These are phyloP conservation scores for Aspergillus brasiliensis DNA, from an alignment of 2,329 filamentous ascomycete genomes.

Conservation along the genomic window DNA sequence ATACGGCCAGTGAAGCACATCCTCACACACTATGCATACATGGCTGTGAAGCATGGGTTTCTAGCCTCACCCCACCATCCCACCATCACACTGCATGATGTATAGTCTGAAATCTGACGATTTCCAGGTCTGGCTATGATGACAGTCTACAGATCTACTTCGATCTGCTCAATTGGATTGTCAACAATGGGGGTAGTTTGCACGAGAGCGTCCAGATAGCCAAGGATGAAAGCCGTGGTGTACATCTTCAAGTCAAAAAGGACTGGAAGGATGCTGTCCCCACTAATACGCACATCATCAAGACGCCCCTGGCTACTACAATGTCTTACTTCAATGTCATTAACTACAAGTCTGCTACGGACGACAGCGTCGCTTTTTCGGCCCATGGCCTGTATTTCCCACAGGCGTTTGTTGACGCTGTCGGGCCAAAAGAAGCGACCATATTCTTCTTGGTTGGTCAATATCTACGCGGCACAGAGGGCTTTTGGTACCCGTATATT, in stretches of 20 bases:
- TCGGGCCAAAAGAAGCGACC: constrained; percentile 62
- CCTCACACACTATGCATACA: not conserved
- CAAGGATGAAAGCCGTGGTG: constrained; percentile 36
- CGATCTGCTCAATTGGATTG: constrained; percentile 37
- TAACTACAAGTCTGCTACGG: constrained; percentile 19
- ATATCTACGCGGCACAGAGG: constrained; percentile 59
- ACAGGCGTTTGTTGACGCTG: constrained; percentile 50
- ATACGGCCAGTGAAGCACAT: not conserved
- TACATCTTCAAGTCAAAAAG: constrained; percentile 38
- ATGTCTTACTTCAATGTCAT: constrained; percentile 43
- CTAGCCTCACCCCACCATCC: not conserved
- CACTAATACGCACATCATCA: constrained; percentile 38
- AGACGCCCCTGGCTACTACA: constrained; percentile 36
- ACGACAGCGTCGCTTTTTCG: constrained; percentile 23
- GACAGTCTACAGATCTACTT: constrained; percentile 27
- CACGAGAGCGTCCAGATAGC: constrained; percentile 37
- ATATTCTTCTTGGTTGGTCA: constrained; percentile 72
- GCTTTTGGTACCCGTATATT: constrained; percentile 72
- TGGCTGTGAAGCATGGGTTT: not conserved
- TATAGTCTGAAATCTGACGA: not conserved
- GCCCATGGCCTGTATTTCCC: constrained; percentile 50
- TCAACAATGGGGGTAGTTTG: constrained; percentile 33
- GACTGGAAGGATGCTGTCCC: constrained; percentile 27
- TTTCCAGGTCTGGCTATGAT: not conserved
- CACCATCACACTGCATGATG: not conserved